Base-by-base conservation (phyloP, 1,139 yeast genomes). In the Lodderomyces margitis region DNA sequence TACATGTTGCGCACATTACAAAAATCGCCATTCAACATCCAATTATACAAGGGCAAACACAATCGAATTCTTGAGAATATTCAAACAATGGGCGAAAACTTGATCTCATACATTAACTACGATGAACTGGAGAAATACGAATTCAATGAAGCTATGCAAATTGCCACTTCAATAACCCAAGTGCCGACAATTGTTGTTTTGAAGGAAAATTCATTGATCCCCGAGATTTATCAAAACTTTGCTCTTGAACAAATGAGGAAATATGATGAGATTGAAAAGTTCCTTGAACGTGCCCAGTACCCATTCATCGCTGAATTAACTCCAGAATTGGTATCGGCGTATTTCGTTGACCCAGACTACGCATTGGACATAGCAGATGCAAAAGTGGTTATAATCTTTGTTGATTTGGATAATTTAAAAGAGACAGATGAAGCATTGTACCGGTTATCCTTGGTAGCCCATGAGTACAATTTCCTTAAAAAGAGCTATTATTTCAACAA, bases 241-340 rank as follows among this genome's bases (percentile, higher is more conserved):
- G 80, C 82, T 0, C 77, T 87, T 2, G 79, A 78, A 42, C 87
- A 83, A 51, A 70, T 78, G 48, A 70, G 91, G 49, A 70, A 76
- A 47, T 59, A 61, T 23, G 66, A 64, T 14, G 62, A 65, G 36
- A 64, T 85, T n/a, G 55, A 69, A 48, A 53, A 68, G 10, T 83
- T 83, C 62, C 62, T 83, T 20, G 53, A 60, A 21, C 60, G 63
- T 38, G 70, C 75, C 48, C 66, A 74, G 36, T 61, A 64, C 42
- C 87, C 88, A 7, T 58, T 74, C 15, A 61, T 77, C 40, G 74
- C 69, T 42, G 82, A 80, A 49, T 58, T 83, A 40, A 74, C 77
- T 0, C 67, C 74, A 0, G 55, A 58, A 6, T 62, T 66, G 33
- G 54, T 69, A 23, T 54, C 64, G 2, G 43, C 52, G n/a, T 60